Conservation (phyloP, 768 basidiomycete genomes). For the Chalciporus piperatus region DNA sequence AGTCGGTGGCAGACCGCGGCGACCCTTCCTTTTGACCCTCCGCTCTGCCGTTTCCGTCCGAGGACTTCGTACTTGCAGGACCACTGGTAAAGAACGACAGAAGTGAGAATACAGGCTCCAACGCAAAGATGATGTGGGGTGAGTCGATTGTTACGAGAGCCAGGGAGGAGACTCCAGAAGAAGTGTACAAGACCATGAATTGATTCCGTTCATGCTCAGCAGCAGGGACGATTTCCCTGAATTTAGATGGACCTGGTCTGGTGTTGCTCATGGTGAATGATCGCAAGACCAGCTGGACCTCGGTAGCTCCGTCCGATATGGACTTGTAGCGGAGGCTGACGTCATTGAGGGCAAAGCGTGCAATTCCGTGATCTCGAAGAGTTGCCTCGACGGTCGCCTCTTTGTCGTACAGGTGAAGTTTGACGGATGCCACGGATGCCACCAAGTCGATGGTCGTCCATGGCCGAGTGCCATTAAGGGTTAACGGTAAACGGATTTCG, state of each 20-base stretch:
- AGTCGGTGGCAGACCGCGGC: conserved; percentile 40
- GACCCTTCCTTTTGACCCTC: conserved; percentile 12
- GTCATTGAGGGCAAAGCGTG: conserved; percentile 78
- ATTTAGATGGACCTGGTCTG: conserved; percentile 74
- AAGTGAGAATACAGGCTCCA: conserved; percentile 89
- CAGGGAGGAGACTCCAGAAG: conserved; percentile 64
- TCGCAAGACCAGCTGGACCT: conserved; percentile 83
- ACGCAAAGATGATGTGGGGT: conserved; percentile 86
- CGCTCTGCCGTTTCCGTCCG: conserved; percentile 13
- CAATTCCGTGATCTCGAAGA: conserved; percentile 78
- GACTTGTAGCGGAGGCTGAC: conserved; percentile 78
- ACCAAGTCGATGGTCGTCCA: conserved; percentile 74
- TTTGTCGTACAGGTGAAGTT: conserved; percentile 82
- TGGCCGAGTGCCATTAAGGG: conserved; percentile 26
- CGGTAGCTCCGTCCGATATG: conserved; percentile 77
- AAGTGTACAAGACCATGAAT: conserved; percentile 89
- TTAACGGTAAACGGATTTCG: conserved; percentile 44
- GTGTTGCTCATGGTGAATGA: conserved; percentile 93
- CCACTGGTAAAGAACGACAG: conserved; percentile 77
- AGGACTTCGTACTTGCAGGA: conserved; percentile 29
- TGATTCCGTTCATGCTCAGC: conserved; percentile 86
- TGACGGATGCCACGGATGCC: conserved; percentile 67
- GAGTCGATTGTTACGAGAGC: conserved; percentile 88
- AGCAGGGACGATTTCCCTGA: conserved; percentile 93
- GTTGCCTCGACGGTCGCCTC: conserved; percentile 53